Evolutionary conservation across 2,329 filamentous ascomycete genomes (phyloP).

Genomic region (Boeremia lycopersici): DNA sequence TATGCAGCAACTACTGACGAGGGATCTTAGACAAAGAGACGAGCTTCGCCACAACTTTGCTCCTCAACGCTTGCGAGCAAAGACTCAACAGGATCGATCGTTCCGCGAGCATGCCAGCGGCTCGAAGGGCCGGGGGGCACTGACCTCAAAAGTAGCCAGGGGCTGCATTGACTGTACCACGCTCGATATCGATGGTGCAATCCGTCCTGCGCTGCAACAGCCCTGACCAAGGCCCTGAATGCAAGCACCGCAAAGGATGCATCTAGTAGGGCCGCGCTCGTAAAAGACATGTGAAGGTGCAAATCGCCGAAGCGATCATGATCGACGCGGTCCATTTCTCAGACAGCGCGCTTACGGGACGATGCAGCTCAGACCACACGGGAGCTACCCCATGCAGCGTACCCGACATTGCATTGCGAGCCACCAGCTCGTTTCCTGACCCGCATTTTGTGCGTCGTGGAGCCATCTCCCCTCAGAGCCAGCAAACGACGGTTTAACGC

Average conservation of each 20-base stretch:
- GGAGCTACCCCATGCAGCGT: slow-evolving; percentile 26
- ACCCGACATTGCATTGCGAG: slow-evolving; percentile 23
- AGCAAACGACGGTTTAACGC: slow-evolving; percentile 26
- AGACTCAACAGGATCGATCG: neutral
- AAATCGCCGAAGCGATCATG: neutral
- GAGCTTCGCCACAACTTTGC: neutral
- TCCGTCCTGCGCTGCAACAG: slow-evolving; percentile 9
- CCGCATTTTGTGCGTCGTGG: slow-evolving; percentile 26
- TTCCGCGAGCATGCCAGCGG: slow-evolving; percentile 3
- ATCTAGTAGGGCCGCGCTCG: too few relatives aligned
- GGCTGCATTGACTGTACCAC: slow-evolving; percentile 14
- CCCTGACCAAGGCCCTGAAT: neutral
- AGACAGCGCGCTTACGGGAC: slow-evolving; percentile 25
- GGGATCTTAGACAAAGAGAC: slow-evolving; percentile 5
- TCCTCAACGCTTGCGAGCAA: neutral
- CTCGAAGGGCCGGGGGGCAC: slow-evolving; percentile 2
- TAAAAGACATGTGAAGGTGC: slow-evolving; percentile 2
- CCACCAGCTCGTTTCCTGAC: slow-evolving; percentile 29
- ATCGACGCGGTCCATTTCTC: slow-evolving; percentile 8
- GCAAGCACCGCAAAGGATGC: too few relatives aligned
- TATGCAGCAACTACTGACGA: neutral
- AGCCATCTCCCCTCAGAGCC: slow-evolving; percentile 26
- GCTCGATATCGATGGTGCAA: slow-evolving; percentile 9
- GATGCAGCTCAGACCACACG: slow-evolving; percentile 27
- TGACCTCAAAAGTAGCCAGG: slow-evolving; percentile 1